Conservation (phyloP, 2,329 filamentous ascomycete species). For the Diaporthe nobilis region DNA sequence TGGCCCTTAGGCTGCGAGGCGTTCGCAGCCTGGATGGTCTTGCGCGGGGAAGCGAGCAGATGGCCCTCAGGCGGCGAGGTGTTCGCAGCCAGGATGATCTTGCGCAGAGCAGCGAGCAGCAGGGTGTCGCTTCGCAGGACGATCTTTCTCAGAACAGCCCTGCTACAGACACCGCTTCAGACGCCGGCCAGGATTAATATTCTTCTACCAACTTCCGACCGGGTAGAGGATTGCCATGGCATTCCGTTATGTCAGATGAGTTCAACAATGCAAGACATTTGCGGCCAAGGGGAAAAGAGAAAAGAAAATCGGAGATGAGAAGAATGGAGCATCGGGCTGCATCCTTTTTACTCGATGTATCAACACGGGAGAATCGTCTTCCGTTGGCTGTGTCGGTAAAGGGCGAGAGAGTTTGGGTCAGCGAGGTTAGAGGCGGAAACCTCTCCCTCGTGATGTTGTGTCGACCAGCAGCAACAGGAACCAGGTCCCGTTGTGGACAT, state of each 20-base stretch:
- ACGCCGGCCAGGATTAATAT: background rate
- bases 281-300: background rate
- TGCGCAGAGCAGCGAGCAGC: background rate
- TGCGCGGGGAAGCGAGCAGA: background rate
- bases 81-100: background rate
- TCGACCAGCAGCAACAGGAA: background rate
- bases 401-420: background rate
- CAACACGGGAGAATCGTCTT: background rate
- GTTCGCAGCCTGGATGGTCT: background rate
- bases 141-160: background rate
- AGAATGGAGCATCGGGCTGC: background rate
- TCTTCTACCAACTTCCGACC: background rate
- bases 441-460: background rate
- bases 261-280: background rate
- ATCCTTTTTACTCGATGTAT: background rate
- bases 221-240: background rate
- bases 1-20: background rate
- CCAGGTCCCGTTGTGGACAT: background rate
- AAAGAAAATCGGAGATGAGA: background rate
- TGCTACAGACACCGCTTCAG: background rate
- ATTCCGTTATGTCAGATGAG: background rate
- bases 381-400: background rate
- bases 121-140: background rate
- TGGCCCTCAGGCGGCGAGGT: background rate
- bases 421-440: background rate